phyloP scores from a whole-genome alignment of 2,329 filamentous ascomycete genomes.

The Botryotinia calthae region DNA sequence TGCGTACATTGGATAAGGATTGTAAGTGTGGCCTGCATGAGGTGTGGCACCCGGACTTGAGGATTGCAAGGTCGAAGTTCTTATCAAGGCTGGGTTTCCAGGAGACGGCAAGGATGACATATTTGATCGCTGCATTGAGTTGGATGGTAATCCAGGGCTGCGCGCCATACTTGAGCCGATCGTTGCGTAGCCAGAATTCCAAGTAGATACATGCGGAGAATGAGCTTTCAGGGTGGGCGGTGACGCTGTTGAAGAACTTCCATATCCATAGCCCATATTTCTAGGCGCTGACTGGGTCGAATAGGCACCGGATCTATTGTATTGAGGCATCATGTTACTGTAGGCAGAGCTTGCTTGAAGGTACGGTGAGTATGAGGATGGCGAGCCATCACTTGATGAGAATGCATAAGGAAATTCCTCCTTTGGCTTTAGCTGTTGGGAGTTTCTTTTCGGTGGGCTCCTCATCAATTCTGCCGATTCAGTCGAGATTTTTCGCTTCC shows the following conservation, averaged over 20 bases:
- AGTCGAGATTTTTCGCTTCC: slow-evolving; percentile 56
- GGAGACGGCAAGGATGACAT: slow-evolving; percentile 32
- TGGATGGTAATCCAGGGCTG: slow-evolving; percentile 44
- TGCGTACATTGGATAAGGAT: slow-evolving; percentile 67
- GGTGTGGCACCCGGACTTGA: slow-evolving; percentile 47
- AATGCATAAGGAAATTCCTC: slow-evolving; percentile 55
- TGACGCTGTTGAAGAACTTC: slow-evolving; percentile 43
- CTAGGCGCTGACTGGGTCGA: slow-evolving; percentile 42
- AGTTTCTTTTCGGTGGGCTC: slow-evolving; percentile 48
- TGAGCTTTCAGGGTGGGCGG: slow-evolving; percentile 46
- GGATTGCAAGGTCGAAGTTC: slow-evolving; percentile 63
- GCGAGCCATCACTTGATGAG: slow-evolving; percentile 45
- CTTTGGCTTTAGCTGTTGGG: slow-evolving; percentile 48
- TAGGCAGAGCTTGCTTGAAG: slow-evolving; percentile 49
- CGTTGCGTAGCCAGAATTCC: slow-evolving; percentile 48
- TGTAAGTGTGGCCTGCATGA: slow-evolving; percentile 39
- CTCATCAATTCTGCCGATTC: slow-evolving; percentile 47
- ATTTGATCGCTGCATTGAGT: slow-evolving; percentile 26
- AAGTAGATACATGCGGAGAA: slow-evolving; percentile 47
- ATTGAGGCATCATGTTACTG: slow-evolving; percentile 39
- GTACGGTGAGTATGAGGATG: slow-evolving; percentile 49
- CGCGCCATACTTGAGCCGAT: slow-evolving; percentile 44
- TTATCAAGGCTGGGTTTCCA: slow-evolving; percentile 59
- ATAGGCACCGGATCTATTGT: slow-evolving; percentile 39
- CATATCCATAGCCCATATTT: slow-evolving; percentile 44